These are phyloP conservation scores for Uronychia setigera DNA, from an alignment of 73 alveolate species.

Conservation along the genomic window DNA sequence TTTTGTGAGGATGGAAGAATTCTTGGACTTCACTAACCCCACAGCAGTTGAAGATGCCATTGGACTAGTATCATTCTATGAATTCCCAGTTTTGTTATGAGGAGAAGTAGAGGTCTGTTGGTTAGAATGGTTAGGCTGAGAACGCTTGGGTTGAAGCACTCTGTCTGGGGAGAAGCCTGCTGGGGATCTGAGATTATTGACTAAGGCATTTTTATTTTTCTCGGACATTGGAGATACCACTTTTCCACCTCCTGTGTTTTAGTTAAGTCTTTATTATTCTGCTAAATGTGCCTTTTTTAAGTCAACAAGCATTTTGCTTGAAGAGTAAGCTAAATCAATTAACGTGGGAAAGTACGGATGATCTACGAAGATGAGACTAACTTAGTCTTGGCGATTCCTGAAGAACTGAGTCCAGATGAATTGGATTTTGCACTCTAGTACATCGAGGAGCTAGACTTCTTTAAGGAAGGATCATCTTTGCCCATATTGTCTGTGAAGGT, in stretches of 20 bases:
- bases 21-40: background rate
- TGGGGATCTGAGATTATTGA: background rate
- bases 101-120: background rate
- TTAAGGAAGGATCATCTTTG: background rate
- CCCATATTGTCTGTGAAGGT: background rate
- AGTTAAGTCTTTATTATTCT: background rate
- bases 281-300: background rate
- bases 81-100: no score
- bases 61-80: background rate
- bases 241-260: background rate
- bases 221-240: background rate
- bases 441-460: background rate
- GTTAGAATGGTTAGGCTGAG: background rate
- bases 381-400: background rate
- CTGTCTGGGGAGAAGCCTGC: conserved; percentile 2
- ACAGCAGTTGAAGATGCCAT: background rate
- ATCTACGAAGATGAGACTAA: background rate
- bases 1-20: background rate
- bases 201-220: background rate
- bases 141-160: background rate
- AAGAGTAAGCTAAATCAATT: background rate
- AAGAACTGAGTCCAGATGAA: background rate
- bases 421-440: background rate
- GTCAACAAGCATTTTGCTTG: background rate
- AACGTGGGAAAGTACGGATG: background rate